These are phyloP conservation scores for Ustilago shanxiensis DNA, from an alignment of 1,284 basidiomycete species.

Conservation along the genomic window DNA sequence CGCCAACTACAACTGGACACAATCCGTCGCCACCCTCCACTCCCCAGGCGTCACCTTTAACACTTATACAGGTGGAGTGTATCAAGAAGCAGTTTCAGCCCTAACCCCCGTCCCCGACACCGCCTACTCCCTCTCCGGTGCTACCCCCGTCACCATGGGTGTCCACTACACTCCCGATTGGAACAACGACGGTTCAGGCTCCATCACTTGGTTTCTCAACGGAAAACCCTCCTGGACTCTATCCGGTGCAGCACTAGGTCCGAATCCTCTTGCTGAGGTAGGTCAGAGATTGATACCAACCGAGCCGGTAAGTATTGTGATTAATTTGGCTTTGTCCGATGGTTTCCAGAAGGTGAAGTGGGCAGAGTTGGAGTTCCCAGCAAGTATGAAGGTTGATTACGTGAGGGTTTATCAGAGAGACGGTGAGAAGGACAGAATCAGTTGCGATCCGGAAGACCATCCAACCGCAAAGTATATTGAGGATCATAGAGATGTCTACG, in stretches of 20 bases:
- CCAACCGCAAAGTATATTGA: constrained; percentile 66
- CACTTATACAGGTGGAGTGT: constrained; percentile 58
- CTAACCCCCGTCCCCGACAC: constrained; percentile 54
- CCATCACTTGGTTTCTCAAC: constrained; percentile 64
- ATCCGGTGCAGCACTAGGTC: constrained; percentile 25
- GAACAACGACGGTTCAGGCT: constrained; percentile 50
- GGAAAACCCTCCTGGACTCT: constrained; percentile 64
- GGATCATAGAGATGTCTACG: constrained; percentile 62
- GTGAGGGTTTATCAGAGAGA: constrained; percentile 60
- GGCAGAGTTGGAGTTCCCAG: constrained; percentile 70
- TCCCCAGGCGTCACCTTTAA: constrained; percentile 44
- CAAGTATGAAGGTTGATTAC: constrained; percentile 68
- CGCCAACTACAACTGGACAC: constrained; percentile 57
- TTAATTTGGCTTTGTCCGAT: constrained; percentile 60
- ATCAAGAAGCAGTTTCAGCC: constrained; percentile 67
- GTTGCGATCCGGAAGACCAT: constrained; percentile 63
- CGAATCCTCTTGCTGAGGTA: constrained; percentile 48
- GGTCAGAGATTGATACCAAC: constrained; percentile 56
- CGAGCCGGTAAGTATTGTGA: constrained; percentile 62
- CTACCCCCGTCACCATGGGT: constrained; percentile 53
- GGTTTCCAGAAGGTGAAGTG: constrained; percentile 59
- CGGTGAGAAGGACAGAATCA: constrained; percentile 40
- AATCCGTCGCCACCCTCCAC: constrained; percentile 24
- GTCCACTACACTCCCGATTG: constrained; percentile 68
- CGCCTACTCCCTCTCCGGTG: constrained; percentile 41